Conservation (phyloP, 208 protist genomes). For the Leptomonas pyrrhocoris region DNA sequence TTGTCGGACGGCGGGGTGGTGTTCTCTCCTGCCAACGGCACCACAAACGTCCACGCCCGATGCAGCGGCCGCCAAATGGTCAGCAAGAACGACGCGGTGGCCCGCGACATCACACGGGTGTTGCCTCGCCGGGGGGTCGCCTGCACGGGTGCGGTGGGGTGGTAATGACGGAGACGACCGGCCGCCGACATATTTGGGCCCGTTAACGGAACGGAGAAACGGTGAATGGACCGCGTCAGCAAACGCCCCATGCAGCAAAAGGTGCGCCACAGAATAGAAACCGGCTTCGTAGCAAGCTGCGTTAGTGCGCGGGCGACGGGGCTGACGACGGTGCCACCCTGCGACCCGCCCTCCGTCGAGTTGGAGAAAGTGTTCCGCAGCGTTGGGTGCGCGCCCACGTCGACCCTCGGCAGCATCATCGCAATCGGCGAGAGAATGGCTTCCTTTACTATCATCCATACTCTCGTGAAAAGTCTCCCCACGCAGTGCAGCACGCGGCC, state of each 20-base stretch:
- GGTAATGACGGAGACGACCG: background rate
- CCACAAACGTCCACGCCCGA: slow-evolving; percentile 13
- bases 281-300: slow-evolving; percentile 17
- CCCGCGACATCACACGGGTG: slow-evolving; percentile 6
- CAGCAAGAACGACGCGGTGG: slow-evolving; percentile 10
- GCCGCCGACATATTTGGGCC: slow-evolving; percentile 3
- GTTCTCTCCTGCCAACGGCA: background rate
- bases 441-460: slow-evolving; percentile 1
- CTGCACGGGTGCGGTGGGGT: background rate
- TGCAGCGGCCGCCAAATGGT: slow-evolving; percentile 22
- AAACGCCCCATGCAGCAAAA: slow-evolving; percentile 11
- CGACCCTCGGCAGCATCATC: slow-evolving; percentile 9
- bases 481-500: background rate
- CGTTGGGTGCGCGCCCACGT: slow-evolving; percentile 14
- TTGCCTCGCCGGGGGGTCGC: background rate
- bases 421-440: background rate
- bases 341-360: slow-evolving; percentile 2
- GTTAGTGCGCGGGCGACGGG: slow-evolving; percentile 13
- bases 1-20: background rate
- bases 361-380: slow-evolving; percentile 8
- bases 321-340: slow-evolving; percentile 1
- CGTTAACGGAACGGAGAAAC: slow-evolving; percentile 1
- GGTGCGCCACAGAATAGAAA: slow-evolving; percentile 26
- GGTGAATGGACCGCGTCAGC: background rate
- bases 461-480: background rate